These are phyloP conservation scores for Aspergillus candidus DNA, from an alignment of 2,329 filamentous ascomycete genomes.

Conservation along the genomic window DNA sequence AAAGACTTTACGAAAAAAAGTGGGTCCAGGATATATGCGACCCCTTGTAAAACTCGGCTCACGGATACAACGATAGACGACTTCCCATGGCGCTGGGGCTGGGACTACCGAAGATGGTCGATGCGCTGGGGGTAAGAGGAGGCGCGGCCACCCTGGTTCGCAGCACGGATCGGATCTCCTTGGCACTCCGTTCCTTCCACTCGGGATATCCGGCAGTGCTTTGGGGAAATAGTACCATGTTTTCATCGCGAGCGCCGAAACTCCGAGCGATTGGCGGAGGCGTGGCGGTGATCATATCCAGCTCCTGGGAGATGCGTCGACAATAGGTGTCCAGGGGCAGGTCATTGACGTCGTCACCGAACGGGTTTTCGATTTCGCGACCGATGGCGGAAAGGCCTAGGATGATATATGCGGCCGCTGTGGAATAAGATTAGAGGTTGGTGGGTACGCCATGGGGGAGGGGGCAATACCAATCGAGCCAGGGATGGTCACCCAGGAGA, in stretches of 20 bases:
- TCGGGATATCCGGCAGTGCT: constrained; percentile 42
- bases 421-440: too few species aligned
- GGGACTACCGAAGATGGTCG: neutral
- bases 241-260: constrained; percentile 39
- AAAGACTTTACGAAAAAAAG: too few species aligned
- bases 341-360: constrained; percentile 78
- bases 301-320: constrained; percentile 64
- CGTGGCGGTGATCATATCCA: constrained; percentile 64
- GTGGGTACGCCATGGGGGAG: neutral
- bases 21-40: too few species aligned
- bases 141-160: constrained; percentile 29
- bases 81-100: too few species aligned
- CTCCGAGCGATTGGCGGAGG: constrained; percentile 47
- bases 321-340: constrained; percentile 71
- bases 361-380: constrained; percentile 78
- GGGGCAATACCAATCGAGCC: constrained; percentile 55
- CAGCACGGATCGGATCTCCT: constrained; percentile 42
- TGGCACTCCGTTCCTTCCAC: constrained; percentile 46
- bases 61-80: too few species aligned
- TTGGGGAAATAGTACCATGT: constrained; percentile 33
- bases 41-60: constrained; percentile 15
- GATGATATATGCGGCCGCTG: constrained; percentile 69
- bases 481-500: constrained; percentile 71
- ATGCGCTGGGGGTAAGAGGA: neutral
- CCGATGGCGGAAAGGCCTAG: constrained; percentile 70